Evolutionary conservation across 768 basidiomycete genomes (phyloP), one percentile per base, ranked within the genome.

Genomic region (Pleurotus giganteus): DNA sequence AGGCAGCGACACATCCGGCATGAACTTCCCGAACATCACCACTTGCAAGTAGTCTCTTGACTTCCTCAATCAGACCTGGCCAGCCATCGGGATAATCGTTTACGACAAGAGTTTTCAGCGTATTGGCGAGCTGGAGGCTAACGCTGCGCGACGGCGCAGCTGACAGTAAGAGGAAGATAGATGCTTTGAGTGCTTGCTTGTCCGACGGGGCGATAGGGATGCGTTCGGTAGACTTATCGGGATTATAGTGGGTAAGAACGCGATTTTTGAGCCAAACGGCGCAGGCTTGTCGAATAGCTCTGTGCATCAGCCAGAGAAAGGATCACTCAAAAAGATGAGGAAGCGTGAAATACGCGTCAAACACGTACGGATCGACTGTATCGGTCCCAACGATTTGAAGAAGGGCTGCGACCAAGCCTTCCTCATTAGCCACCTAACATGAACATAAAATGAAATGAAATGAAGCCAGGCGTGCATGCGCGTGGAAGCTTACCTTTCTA

Each of bases 251-350:
- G 4, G 77, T 75, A 54, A 82, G 79, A 57, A 95, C 83, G 63
- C 94, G 88, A 69, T 96, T 96, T 72, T 96, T 96, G 63, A 95
- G 77, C 81, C 88, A 96, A 19, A 96, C 89, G 12, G 88, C 80
- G 60, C 88, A 86, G 0, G 93, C 88, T 63, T 94, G 91, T 36
- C 91, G 89, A 53, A 88, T 91, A 23, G 89, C 79, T 55, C 89
- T 92, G 67, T 24, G 46, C 4, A 26, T 51, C 37, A 29, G 45
- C 27, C 2, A 43, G 29, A 21, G 54, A 26, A 41, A 54, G 11
- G 32, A 15, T 27, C 23, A 23, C 37, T 26, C 15, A 46, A 43
- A 47, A 58, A 53, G 47, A 5, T 26, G 32, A 56, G 27, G 17
- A 50, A 23, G 8, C 24, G 53, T 1, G 55, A 60, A 65, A 62